phyloP scores from a whole-genome alignment of 2,329 filamentous ascomycete species.

The Colletotrichum shisoi region DNA sequence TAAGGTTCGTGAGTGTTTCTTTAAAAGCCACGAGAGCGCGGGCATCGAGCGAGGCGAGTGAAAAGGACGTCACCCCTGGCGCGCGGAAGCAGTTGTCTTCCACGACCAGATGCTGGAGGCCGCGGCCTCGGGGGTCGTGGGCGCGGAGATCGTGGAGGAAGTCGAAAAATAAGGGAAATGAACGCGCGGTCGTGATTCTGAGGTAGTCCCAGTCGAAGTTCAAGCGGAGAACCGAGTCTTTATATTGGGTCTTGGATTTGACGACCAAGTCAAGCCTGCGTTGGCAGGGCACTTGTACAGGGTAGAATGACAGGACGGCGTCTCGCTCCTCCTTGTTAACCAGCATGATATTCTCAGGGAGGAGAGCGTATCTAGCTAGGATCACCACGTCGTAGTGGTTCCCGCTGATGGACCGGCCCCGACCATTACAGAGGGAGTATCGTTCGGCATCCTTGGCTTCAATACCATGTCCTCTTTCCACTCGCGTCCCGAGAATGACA shows the following conservation, averaged over 20 bases:
- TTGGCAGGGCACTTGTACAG: constrained; percentile 12
- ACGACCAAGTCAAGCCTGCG: background rate
- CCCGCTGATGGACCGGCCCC: constrained; percentile 5
- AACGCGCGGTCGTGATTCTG: background rate
- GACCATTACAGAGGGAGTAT: background rate
- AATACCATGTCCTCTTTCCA: background rate
- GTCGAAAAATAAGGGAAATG: constrained; percentile 1
- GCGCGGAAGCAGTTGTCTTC: background rate
- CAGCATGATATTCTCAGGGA: background rate
- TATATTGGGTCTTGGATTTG: background rate
- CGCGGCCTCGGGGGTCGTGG: constrained; percentile 11
- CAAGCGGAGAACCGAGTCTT: background rate
- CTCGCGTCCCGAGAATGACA: background rate
- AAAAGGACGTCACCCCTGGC: background rate
- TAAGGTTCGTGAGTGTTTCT: constrained; percentile 5
- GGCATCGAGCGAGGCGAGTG: background rate
- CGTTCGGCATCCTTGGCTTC: background rate
- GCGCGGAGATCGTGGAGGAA: constrained; percentile 32
- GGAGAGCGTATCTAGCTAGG: background rate
- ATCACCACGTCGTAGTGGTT: constrained; percentile 18
- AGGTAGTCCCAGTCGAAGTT: constrained; percentile 29
- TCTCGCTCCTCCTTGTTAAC: constrained; percentile 17
- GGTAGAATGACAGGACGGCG: constrained; percentile 15
- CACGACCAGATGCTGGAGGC: constrained; percentile 20
- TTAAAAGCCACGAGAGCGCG: constrained; percentile 2